These are phyloP conservation scores for Globisporangium cystogenes DNA, from an alignment of 352 stramenopile species.

Conservation along the genomic window DNA sequence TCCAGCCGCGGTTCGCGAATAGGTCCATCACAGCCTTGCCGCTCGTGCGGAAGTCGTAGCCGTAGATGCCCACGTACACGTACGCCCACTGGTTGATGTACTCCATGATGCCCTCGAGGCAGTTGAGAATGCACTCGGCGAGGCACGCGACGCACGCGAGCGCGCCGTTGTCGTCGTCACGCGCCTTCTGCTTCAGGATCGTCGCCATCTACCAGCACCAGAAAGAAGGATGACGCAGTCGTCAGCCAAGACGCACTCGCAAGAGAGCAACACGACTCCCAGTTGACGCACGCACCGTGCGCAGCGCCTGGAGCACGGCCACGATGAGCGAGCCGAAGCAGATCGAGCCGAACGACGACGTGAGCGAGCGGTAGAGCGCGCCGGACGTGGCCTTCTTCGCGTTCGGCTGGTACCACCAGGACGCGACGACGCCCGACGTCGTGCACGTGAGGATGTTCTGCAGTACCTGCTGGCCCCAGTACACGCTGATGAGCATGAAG, in stretches of 20 bases:
- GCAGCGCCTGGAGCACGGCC: slow-evolving; percentile 75
- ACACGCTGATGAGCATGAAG: slow-evolving; percentile 79
- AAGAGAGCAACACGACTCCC: background rate
- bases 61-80: slow-evolving; percentile 89
- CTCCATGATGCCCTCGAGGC: slow-evolving; percentile 81
- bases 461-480: slow-evolving; percentile 82
- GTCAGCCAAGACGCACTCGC: slow-evolving; percentile 6
- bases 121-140: slow-evolving; percentile 82
- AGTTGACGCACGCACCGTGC: slow-evolving; percentile 30
- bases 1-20: slow-evolving; percentile 84
- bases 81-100: slow-evolving; percentile 91
- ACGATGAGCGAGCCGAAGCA: slow-evolving; percentile 86
- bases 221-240: too few species aligned
- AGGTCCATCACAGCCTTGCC: slow-evolving; percentile 87
- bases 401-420: slow-evolving; percentile 81
- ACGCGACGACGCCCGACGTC: slow-evolving; percentile 69
- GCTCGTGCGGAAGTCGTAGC: slow-evolving; percentile 79
- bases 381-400: slow-evolving; percentile 48
- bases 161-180: slow-evolving; percentile 66
- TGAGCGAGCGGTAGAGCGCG: slow-evolving; percentile 76
- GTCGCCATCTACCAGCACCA: slow-evolving; percentile 45
- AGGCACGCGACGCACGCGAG: slow-evolving; percentile 83
- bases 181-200: slow-evolving; percentile 60
- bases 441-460: slow-evolving; percentile 84
- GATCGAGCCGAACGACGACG: slow-evolving; percentile 74